Conservation (phyloP, 140 eudicot genomes). For the Stevia rebaudiana region DNA sequence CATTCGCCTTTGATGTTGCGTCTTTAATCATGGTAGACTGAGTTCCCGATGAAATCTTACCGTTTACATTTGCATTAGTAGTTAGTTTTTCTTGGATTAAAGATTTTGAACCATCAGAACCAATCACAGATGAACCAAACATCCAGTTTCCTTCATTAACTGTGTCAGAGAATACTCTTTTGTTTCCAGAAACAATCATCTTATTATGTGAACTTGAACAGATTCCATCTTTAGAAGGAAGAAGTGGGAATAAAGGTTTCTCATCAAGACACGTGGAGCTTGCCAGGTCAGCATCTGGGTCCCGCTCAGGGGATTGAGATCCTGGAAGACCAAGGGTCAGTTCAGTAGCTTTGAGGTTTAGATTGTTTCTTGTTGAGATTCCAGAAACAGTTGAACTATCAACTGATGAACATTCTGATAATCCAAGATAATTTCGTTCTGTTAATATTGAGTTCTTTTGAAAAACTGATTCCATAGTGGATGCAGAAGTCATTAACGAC, state of each 20-base stretch:
- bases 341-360: slow-evolving; percentile 82
- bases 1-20: slow-evolving; percentile 35
- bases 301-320: slow-evolving; percentile 76
- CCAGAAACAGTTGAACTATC: slow-evolving; percentile 56
- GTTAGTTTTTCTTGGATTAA: slow-evolving; percentile 36
- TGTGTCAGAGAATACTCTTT: slow-evolving; percentile 78
- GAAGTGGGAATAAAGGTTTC: slow-evolving; percentile 62
- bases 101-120: slow-evolving; percentile 47
- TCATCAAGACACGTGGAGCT: slow-evolving; percentile 56
- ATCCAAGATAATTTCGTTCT: slow-evolving; percentile 74
- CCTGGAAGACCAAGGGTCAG: slow-evolving; percentile 92
- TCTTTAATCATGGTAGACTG: slow-evolving; percentile 44
- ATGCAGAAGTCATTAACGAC: slow-evolving; percentile 40
- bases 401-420: slow-evolving; percentile 80
- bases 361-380: slow-evolving; percentile 35
- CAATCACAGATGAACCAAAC: slow-evolving; percentile 44
- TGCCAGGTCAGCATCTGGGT: slow-evolving; percentile 28
- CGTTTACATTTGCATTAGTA: slow-evolving; percentile 35
- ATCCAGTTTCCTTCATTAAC: slow-evolving; percentile 67
- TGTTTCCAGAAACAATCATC: slow-evolving; percentile 63
- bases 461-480: slow-evolving; percentile 45
- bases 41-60: slow-evolving; percentile 31
- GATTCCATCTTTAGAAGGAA: slow-evolving; percentile 48
- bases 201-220: slow-evolving; percentile 45
- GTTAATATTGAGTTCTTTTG: slow-evolving; percentile 40